Base-by-base conservation (phyloP, 495 filamentous ascomycete genomes). In the Immersiella caudata region DNA sequence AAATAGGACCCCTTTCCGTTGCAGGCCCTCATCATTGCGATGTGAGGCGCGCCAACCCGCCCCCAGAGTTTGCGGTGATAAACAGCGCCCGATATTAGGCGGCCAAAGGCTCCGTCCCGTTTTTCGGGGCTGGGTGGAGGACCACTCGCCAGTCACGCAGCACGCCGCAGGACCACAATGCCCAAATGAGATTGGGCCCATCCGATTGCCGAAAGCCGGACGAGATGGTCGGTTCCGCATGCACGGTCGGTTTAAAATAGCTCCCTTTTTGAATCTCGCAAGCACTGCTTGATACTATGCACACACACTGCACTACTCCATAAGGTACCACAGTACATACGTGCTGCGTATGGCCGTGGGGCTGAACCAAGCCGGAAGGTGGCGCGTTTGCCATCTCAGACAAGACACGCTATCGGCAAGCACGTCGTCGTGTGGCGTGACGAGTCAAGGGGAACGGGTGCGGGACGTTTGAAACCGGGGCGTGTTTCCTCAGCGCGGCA, bases 141-240 rank as follows among this genome's bases (percentile, higher is more conserved):
- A 8, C 29, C 29, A 33, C 4, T 33, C 29, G 8, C 35, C 16
- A 61, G 59, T 18, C 18, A 61, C 35, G 18, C 59, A 26, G 55
- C 29, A 49, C 62, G 24, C 49, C 24, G 11, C n/a, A 14, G 49
- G 26, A 36, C 59, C 27, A 57, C 27, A 52, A 35, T 21, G 40
- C 26, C 63, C 63, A 65, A 56, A 65, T 65, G 51, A 35, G 63
- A 54, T 40, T 60, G 58, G 56, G 29, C 24, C 60, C 67, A 65
- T 52, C 67, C 70, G 70, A 72, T 67, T 70, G 70, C 68, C 70
- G 70, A 73, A 73, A 68, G 62, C 67, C 54, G 68, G 68, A 58
- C 51, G 27, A 69, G 62, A 35, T 33, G 29, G 40, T 66, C 66
- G 64, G 63, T 66, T 71, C 69, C 59, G 62, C 62, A 66, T 26